phyloP scores from a whole-genome alignment of 768 basidiomycete species.

The Phanerochaete sordida region DNA sequence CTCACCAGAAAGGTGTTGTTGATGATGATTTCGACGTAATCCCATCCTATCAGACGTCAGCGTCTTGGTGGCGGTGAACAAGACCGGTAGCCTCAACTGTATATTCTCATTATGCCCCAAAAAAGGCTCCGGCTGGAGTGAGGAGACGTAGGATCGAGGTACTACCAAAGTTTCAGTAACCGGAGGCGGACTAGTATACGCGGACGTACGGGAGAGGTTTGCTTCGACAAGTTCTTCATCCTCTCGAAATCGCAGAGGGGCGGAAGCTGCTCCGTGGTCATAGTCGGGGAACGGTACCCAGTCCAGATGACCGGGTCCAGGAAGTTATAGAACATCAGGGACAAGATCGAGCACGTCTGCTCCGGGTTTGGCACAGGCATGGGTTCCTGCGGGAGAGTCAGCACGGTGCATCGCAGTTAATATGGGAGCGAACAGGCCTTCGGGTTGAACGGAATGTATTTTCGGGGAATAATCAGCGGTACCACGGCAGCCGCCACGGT shows the following conservation, averaged over 20 bases:
- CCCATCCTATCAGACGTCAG: no score
- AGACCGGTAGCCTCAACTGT: no score
- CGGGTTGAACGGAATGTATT: conserved; percentile 56
- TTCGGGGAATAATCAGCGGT: conserved; percentile 53
- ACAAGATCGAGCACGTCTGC: conserved; percentile 28
- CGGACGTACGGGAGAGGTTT: conserved; percentile 23
- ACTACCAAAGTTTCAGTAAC: conserved; percentile 8
- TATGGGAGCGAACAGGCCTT: conserved; percentile 27
- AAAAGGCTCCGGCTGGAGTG: no score
- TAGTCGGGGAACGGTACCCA: conserved; percentile 26
- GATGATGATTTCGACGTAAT: no score
- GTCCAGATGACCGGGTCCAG: conserved; percentile 20
- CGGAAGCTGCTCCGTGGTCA: conserved; percentile 32
- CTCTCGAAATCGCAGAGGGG: conserved; percentile 28
- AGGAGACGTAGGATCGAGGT: no score
- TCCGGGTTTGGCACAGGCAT: conserved; percentile 23
- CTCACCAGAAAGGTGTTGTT: no score
- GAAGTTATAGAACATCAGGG: conserved; percentile 44
- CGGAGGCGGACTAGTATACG: background rate
- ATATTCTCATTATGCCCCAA: no score
- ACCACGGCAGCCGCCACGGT: conserved; percentile 41
- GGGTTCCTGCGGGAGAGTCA: conserved; percentile 18
- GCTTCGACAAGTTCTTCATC: conserved; percentile 17
- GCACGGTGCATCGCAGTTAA: background rate
- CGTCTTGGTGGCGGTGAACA: no score